Evolutionary conservation across 202 grass and related monocot genomes (phyloP).

Genomic region (Alloteropsis angusta): DNA sequence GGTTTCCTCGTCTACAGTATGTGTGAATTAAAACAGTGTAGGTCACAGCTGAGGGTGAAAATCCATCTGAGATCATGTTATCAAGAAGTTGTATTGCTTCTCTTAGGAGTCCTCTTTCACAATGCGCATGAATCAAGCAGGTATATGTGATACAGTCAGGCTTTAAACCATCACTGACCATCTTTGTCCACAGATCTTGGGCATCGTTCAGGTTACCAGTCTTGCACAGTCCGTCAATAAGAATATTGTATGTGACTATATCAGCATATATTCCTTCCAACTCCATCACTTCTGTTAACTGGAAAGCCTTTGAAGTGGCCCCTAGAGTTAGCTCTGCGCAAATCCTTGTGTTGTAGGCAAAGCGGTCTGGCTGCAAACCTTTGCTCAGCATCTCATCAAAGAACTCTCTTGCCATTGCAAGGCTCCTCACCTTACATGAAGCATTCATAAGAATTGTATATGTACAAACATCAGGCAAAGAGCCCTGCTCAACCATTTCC

Average conservation of each 20-base stretch:
- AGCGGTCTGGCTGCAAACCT: slow-evolving; percentile 56
- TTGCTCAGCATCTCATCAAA: slow-evolving; percentile 84
- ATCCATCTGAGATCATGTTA: slow-evolving; percentile 48
- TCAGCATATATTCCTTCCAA: slow-evolving; percentile 44
- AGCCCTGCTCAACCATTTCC: slow-evolving; percentile 49
- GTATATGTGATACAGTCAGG: slow-evolving; percentile 82
- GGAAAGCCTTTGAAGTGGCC: slow-evolving; percentile 32
- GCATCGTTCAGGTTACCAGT: slow-evolving; percentile 67
- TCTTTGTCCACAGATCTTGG: slow-evolving; percentile 50
- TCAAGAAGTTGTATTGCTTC: slow-evolving; percentile 57
- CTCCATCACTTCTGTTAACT: slow-evolving; percentile 64
- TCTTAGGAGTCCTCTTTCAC: slow-evolving; percentile 42
- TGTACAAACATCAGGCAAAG: slow-evolving; percentile 56
- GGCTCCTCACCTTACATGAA: slow-evolving; percentile 47
- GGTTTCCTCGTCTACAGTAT: slow-evolving; percentile 46
- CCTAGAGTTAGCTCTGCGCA: slow-evolving; percentile 53
- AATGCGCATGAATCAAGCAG: slow-evolving; percentile 85
- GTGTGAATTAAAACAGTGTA: slow-evolving; percentile 79
- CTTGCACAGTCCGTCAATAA: slow-evolving; percentile 73
- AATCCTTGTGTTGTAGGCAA: slow-evolving; percentile 78
- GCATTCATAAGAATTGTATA: slow-evolving; percentile 86
- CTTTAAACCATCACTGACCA: slow-evolving; percentile 62
- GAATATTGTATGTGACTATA: slow-evolving; percentile 72
- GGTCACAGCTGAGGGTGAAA: slow-evolving; percentile 56
- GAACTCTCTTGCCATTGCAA: slow-evolving; percentile 52